Percentiles rank a stretch among this genome's conserved stretches.
These are phyloP conservation scores for Sicyos baderoa DNA, from an alignment of 306 rosid genomes.

Conservation along the genomic window DNA sequence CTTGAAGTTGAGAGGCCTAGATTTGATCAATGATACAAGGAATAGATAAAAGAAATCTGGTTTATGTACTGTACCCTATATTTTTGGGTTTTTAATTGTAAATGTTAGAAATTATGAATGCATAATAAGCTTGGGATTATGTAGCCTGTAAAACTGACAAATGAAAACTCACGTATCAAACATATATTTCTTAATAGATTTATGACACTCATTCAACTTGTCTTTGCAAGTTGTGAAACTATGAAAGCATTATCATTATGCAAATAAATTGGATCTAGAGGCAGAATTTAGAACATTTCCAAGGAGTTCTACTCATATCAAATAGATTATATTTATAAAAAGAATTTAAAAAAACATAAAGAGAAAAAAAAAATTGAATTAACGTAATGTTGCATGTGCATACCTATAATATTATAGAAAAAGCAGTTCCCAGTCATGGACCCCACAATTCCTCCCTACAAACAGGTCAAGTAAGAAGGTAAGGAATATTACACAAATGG, in stretches of 20 bases:
- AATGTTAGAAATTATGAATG: too few species aligned
- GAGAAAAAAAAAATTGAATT: background rate
- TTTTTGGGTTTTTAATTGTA: too few species aligned
- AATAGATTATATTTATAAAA: background rate
- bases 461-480: background rate
- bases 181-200: too few species aligned
- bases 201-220: too few species aligned
- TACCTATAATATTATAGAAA: conserved; percentile 58
- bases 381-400: background rate
- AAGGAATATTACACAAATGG: background rate
- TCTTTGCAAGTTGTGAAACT: too few species aligned
- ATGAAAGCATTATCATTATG: background rate
- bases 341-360: background rate
- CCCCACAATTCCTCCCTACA: conserved; percentile 74
- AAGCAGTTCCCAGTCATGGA: conserved; percentile 67
- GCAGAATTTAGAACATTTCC: conserved; percentile 5
- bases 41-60: too few species aligned
- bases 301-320: background rate
- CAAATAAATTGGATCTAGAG: background rate
- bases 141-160: background rate
- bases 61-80: too few species aligned
- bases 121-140: background rate
- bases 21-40: too few species aligned
- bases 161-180: background rate
- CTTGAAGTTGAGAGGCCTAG: too few species aligned